These are phyloP conservation scores for Hyaloscypha finlandica DNA, from an alignment of 495 filamentous ascomycete species.

Conservation along the genomic window DNA sequence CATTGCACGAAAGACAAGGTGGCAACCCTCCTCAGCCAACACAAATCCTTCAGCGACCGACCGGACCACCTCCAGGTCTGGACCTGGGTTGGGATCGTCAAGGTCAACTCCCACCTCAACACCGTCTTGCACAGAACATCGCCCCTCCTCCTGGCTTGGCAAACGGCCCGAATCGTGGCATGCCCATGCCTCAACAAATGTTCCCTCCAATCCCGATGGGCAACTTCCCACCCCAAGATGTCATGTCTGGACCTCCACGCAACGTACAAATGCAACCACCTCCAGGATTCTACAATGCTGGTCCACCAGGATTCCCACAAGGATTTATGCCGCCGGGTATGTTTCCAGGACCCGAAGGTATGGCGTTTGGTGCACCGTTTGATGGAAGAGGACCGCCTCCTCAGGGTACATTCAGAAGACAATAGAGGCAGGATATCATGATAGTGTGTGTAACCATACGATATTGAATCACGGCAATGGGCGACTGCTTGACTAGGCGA, in stretches of 20 bases:
- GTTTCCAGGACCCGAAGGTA: conserved; percentile 44
- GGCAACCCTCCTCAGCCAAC: conserved; percentile 48
- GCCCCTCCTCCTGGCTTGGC: conserved; percentile 49
- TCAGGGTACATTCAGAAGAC: conserved; percentile 29
- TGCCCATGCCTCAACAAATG: conserved; percentile 50
- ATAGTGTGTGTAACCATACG: conserved; percentile 19
- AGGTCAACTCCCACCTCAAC: conserved; percentile 42
- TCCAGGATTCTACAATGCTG: conserved; percentile 50
- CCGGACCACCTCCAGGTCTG: conserved; percentile 43
- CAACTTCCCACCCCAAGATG: conserved; percentile 46
- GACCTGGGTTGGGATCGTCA: conserved; percentile 43
- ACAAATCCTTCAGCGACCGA: conserved; percentile 55
- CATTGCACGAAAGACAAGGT: conserved; percentile 41
- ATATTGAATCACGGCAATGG: not conserved
- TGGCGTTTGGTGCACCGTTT: conserved; percentile 45
- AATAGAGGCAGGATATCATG: conserved; percentile 17
- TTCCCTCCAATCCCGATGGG: conserved; percentile 45
- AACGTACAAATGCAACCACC: conserved; percentile 32
- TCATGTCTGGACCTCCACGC: conserved; percentile 37
- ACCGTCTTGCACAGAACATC: conserved; percentile 28
- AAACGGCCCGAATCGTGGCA: conserved; percentile 46
- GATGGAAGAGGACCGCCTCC: conserved; percentile 47
- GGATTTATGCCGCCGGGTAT: conserved; percentile 38
- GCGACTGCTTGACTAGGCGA: not conserved
- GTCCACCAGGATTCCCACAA: conserved; percentile 22